Evolutionary conservation across 495 filamentous ascomycete species (phyloP), one percentile per base, ranked within the genome.

Genomic region (Darksidea phi): DNA sequence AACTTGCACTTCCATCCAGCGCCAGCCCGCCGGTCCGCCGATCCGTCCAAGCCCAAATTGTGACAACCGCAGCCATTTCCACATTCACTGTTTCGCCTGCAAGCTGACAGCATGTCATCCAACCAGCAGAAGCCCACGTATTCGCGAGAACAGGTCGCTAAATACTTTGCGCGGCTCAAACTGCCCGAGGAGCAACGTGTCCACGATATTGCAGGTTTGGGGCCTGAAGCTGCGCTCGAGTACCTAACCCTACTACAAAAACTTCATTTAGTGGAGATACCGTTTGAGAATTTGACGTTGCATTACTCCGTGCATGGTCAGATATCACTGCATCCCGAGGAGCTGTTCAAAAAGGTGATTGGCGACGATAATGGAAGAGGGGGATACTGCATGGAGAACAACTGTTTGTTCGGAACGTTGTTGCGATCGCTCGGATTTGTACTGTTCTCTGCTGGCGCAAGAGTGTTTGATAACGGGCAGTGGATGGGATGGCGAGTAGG

Each of bases 331-430:
- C 72, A 83, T 26, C 82, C 83, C 0, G 69, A 82, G 21, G 72
- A 76, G 34, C 70, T 92, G 6, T 92, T 81, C 67, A 49, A 74
- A 1, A 91, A 91, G 71, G 79, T 92, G 24, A 79, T 91, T 21
- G 72, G 63, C 0, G 68, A 73, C 18, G 70, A 71, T 25, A 74
- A 75, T 32, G 78, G 82, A 20, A 72, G 83, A n/a, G 90, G 90
- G 2, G 88, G 89, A 0, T 90, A 91, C 64, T 92, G 88, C 73
- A 86, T 92, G 79, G 89, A 92, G 66, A 78, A 81, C 50, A 91
- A 86, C 69, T 75, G 77, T 32, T 81, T 91, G 48, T 89, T 91
- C 45, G 79, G 80, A 38, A 78, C 78, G 18, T 73, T 90, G 15
- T 73, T 95, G 15, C 73, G 81, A 20, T 82, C 76, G 15, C 68